Base-by-base conservation (phyloP, 2,329 filamentous ascomycete genomes). In the Zasmidium angulare region DNA sequence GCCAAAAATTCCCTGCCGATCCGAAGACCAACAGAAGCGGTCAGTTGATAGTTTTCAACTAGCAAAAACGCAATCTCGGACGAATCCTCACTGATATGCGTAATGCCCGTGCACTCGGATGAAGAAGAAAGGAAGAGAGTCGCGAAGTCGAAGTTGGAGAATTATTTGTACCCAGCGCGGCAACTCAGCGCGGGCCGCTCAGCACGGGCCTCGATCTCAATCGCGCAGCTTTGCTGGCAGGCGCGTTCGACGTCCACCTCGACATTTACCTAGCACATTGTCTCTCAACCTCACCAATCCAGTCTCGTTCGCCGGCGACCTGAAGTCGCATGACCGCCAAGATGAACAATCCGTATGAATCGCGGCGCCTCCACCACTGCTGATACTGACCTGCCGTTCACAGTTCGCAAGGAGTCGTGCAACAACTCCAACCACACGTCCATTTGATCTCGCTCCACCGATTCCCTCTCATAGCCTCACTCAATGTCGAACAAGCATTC, bases 41-140 rank as follows among this genome's bases (percentile, higher is more conserved):
- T 90, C 88, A 89, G 69, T 70, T 84, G 82, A 81, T 89, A 90
- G 88, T 89, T 90, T 89, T 89, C 88, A 90, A 90, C 87, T 89
- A 91, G 89, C 89, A 91, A 90, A 89, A 90, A 90, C 83, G 84
- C 84, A 84, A 85, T 86, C 87, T 91, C 89, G 86, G 89, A 91
- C 86, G 84, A 86, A 87, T 90, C 89, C 86, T 91, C 89, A 91
- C 86, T 88, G 87, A 85, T 85, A 87, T 84, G 84, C 86, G 84
- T 90, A 89, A 88, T 84, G 87, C 89, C 87, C 86, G 79, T 87
- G 86, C 26, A 29, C 26, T 29, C 11, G 26, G 26, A 29, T 29
- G 26, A 11, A 29, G 26, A 11, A 29, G 26, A 29, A 29, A 4
- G 26, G 26, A 29, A 29, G 26, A n/a, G 26, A 29, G 26, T 29